A percentile compares a stretch with the other conserved stretches of the same genome.
These are phyloP conservation scores for Sideroxylon spinosum DNA, from an alignment of 179 eudicot species.

Conservation along the genomic window DNA sequence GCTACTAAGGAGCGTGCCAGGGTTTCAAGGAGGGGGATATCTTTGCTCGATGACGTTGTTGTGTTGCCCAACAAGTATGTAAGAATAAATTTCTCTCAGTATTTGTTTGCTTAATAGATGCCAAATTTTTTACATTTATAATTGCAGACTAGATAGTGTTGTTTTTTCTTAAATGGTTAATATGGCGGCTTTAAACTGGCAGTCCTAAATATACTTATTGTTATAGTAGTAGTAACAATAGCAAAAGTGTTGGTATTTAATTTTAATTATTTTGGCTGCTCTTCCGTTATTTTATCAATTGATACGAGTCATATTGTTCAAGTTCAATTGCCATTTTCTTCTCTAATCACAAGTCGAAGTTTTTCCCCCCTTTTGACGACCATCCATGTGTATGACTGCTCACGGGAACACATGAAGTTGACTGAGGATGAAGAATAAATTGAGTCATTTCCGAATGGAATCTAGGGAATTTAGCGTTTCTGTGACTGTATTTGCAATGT, in stretches of 20 bases:
- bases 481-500: too few species aligned
- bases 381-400: too few species aligned
- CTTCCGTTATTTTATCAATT: neutral
- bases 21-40: constrained; percentile 52
- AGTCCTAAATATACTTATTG: neutral
- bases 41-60: constrained; percentile 36
- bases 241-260: neutral
- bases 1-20: constrained; percentile 47
- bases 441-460: neutral
- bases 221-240: neutral
- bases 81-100: neutral
- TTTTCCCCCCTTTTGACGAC: too few species aligned
- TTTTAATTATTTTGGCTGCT: neutral
- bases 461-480: neutral
- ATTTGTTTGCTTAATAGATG: neutral
- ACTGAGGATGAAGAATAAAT: neutral
- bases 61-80: constrained; percentile 60
- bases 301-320: neutral
- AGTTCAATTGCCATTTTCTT: neutral
- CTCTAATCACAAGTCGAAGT: neutral
- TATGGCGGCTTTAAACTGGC: neutral
- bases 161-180: neutral
- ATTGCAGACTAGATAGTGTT: neutral
- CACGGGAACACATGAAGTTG: too few species aligned
- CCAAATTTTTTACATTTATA: neutral